Base-by-base conservation (phyloP, 192 early-diverging fungal genomes). In the Coemansia sp. region DNA sequence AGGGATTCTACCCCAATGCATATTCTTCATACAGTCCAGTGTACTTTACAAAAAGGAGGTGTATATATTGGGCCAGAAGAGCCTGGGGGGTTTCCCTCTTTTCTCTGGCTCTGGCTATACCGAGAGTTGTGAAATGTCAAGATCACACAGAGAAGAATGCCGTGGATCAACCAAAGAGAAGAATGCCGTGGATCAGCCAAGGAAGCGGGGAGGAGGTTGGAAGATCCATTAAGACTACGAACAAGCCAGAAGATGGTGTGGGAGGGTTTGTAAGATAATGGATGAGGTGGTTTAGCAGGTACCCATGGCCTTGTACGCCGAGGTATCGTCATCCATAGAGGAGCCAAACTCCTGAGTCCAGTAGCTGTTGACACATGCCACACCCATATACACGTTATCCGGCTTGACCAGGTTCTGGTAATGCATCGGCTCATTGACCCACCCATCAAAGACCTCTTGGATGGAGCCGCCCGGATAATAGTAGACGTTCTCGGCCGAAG, bases 321-420 rank as follows among this genome's bases (percentile, higher is more conserved):
- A 13, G 9, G 39, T 20, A 14, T 18, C 23, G 6, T 23, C 18
- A 33, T 63, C 67, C 2, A 35, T 8, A 5, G 19, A 32, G 12
- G 60, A 64, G 30, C 60, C 72, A 50, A 76, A 76, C 27, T 70
- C 76, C 60, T 78, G 76, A 35, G 76, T 78, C 76, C 76, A 78
- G 42, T 56, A 70, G 5, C 67, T 67, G 18, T 78, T 46, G 13
- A 61, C 56, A 11, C 56, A 47, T 17, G 72, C 54, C 29, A 74
- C 14, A 5, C 76, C 76, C 71, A 78, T 66, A 41, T 38, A 62
- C 10, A 17, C 63, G 6, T 56, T 52, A 13, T 55, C 32, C 7
- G 71, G 61, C 28, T 58, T 54, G 13, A 70, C 45, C 10, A 78
- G 67, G 25, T 78, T 78, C 25, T 52, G 35, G 44, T 69, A 67